These are phyloP conservation scores for Cyanodermella asteris DNA, from an alignment of 2,329 filamentous ascomycete genomes.

Conservation along the genomic window DNA sequence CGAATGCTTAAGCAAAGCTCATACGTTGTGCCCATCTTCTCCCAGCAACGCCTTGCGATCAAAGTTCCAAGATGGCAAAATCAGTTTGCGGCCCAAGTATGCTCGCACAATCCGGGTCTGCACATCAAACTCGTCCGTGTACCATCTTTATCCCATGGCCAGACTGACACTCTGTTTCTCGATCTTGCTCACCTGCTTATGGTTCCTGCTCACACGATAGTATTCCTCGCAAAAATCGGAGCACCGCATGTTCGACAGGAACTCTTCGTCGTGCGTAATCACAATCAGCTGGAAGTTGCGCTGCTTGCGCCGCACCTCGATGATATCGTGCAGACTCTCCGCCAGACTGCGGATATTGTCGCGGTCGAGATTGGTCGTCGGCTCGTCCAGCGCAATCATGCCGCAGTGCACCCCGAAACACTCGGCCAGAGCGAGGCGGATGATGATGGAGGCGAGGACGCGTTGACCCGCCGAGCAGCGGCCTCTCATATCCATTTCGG, in stretches of 20 bases:
- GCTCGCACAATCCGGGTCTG: too few species aligned
- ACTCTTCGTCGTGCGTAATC: conserved; percentile 97
- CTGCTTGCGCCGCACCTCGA: conserved; percentile 61
- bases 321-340: conserved; percentile 66
- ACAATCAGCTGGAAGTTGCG: conserved; percentile 94
- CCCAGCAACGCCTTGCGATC: too few species aligned
- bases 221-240: conserved; percentile 85
- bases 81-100: too few species aligned
- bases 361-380: conserved; percentile 85
- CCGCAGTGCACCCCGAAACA: conserved; percentile 94
- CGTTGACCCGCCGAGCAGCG: conserved; percentile 93
- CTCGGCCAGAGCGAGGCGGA: conserved; percentile 84
- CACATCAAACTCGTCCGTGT: too few species aligned
- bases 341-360: conserved; percentile 89
- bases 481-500: conserved; percentile 98
- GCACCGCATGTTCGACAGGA: conserved; percentile 79
- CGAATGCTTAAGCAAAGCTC: too few species aligned
- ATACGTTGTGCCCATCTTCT: too few species aligned
- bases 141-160: conserved; percentile 20
- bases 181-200: conserved; percentile 73
- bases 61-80: too few species aligned
- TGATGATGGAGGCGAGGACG: conserved; percentile 90
- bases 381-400: conserved; percentile 88
- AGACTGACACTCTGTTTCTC: conserved; percentile 36
- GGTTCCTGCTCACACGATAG: conserved; percentile 64